A percentile compares a stretch with the other conserved stretches of the same genome.
phyloP scores from a whole-genome alignment of 2,329 filamentous ascomycete genomes.

The Onygenales sp. region DNA sequence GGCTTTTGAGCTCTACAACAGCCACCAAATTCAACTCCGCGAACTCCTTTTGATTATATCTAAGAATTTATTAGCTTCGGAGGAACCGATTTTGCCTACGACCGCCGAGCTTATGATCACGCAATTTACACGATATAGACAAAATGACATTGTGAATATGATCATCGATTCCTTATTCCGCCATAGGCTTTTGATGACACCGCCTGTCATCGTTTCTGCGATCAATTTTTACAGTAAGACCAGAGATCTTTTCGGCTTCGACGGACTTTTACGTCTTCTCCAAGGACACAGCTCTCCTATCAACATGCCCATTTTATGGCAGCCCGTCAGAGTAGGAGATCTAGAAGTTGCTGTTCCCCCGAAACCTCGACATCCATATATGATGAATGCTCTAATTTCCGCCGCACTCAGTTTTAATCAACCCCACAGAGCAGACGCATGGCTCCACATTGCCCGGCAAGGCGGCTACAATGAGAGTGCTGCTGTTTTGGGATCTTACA shows the following conservation, averaged over 20 bases:
- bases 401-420: slow-evolving; percentile 32
- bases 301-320: slow-evolving; percentile 20
- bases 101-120: slow-evolving; percentile 26
- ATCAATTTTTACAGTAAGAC: slow-evolving; percentile 30
- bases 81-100: slow-evolving; percentile 27
- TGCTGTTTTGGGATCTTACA: slow-evolving; percentile 26
- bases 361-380: slow-evolving; percentile 20
- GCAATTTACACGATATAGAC: slow-evolving; percentile 27
- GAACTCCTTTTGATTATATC: slow-evolving; percentile 27
- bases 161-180: slow-evolving; percentile 29
- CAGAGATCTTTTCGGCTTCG: slow-evolving; percentile 32
- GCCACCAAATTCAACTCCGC: slow-evolving; percentile 22
- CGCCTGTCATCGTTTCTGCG: slow-evolving; percentile 27
- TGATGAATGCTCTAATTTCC: slow-evolving; percentile 27
- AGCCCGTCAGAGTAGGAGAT: slow-evolving; percentile 20
- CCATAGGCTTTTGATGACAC: slow-evolving; percentile 26
- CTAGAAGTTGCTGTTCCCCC: slow-evolving; percentile 29
- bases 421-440: slow-evolving; percentile 31
- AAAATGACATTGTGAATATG: slow-evolving; percentile 32
- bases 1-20: slow-evolving; percentile 21
- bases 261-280: slow-evolving; percentile 29
- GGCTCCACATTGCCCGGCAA: slow-evolving; percentile 25
- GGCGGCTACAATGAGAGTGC: slow-evolving; percentile 29
- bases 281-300: slow-evolving; percentile 23
- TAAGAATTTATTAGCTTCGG: slow-evolving; percentile 24